A percentile compares a stretch with the other conserved stretches of the same genome.
Conservation (phyloP, 805 yeast species). For the Wickerhamiella lipophila region DNA sequence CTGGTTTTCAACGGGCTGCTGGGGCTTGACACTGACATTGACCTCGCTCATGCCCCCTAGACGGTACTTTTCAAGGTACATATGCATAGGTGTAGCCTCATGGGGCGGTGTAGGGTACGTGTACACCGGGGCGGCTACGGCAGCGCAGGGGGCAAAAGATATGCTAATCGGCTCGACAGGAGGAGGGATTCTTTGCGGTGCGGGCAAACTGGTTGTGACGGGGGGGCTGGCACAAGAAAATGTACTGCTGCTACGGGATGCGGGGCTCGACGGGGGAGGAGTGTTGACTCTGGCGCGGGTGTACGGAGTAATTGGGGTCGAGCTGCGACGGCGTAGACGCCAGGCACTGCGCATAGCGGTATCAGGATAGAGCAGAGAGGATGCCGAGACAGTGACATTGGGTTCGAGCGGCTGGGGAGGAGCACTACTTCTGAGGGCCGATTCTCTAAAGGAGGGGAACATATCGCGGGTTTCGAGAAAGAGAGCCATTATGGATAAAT, state of each 20-base stretch:
- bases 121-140: not conserved
- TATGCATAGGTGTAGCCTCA: not conserved
- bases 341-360: constrained; percentile 30
- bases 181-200: not conserved
- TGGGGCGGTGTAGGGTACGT: constrained; percentile 2
- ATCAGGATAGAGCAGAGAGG: constrained; percentile 28
- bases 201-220: not conserved
- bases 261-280: not conserved
- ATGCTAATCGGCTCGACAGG: not conserved
- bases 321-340: constrained; percentile 15
- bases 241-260: not conserved
- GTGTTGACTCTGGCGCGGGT: not conserved
- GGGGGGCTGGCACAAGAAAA: not conserved
- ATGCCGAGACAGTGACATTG: not conserved
- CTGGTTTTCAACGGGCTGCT: no score
- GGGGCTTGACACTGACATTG: no score
- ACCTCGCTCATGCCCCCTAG: not conserved
- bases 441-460: constrained; percentile 10
- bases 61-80: not conserved
- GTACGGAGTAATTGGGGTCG: not conserved
- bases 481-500: not conserved
- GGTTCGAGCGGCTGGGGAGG: constrained; percentile 7
- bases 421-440: constrained; percentile 10
- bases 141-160: not conserved
- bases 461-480: constrained; percentile 5